phyloP scores from a whole-genome alignment of 176 grass and related monocot species.

The Eleusine coracana region DNA sequence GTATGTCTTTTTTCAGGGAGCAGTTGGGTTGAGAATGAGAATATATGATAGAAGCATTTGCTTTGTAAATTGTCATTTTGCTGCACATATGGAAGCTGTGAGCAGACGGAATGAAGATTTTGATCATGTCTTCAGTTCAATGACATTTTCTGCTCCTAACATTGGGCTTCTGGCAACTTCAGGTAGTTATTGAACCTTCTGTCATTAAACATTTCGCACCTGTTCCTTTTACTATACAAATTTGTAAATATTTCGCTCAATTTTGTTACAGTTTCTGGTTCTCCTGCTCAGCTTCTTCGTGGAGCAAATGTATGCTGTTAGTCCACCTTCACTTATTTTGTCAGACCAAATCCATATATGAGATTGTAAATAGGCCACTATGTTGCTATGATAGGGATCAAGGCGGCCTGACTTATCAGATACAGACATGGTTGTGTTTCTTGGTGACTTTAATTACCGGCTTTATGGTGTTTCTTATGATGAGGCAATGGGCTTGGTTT shows the following conservation, averaged over 20 bases:
- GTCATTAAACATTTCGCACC: slow-evolving; percentile 35
- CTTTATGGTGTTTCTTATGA: slow-evolving; percentile 78
- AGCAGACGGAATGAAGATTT: slow-evolving; percentile 90
- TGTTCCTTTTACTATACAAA: slow-evolving; percentile 6
- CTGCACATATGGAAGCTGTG: slow-evolving; percentile 94
- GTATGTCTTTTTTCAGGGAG: slow-evolving; percentile 64
- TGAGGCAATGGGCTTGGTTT: slow-evolving; percentile 71
- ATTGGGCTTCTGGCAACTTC: slow-evolving; percentile 51
- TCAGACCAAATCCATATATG: background rate
- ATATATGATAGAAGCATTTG: slow-evolving; percentile 74
- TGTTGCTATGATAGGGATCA: slow-evolving; percentile 53
- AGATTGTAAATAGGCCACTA: slow-evolving; percentile 38
- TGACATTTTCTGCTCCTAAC: slow-evolving; percentile 58
- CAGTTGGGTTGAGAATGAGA: slow-evolving; percentile 87
- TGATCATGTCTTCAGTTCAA: slow-evolving; percentile 82
- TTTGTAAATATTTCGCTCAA: slow-evolving; percentile 22
- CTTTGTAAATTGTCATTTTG: slow-evolving; percentile 98
- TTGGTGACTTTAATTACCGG: slow-evolving; percentile 97
- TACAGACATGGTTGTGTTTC: slow-evolving; percentile 84
- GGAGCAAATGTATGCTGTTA: slow-evolving; percentile 76
- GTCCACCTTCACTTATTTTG: slow-evolving; percentile 37
- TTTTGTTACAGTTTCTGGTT: slow-evolving; percentile 62
- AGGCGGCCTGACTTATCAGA: slow-evolving; percentile 75
- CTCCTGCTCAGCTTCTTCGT: slow-evolving; percentile 58
- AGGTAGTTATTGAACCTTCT: slow-evolving; percentile 53